Evolutionary conservation across 164 flowering plant genomes (phyloP).

Genomic region (Liriodendron chinense): DNA sequence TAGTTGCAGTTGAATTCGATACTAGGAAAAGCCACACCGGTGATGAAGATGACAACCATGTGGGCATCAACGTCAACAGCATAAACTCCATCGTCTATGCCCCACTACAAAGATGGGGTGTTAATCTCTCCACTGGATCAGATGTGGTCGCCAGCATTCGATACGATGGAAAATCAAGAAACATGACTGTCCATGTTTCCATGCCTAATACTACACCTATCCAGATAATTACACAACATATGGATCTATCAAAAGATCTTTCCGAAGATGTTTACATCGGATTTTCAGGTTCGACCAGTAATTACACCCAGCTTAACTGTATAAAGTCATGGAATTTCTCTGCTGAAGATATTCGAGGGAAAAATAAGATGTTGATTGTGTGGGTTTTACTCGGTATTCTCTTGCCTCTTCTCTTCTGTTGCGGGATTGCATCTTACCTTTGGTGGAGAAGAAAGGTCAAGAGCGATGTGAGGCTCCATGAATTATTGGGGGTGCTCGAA

Average conservation of each 20-base stretch:
- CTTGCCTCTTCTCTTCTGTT: conserved; percentile 5
- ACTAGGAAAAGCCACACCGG: conserved; percentile 11
- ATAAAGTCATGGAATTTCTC: conserved; percentile 41
- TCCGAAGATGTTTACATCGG: conserved; percentile 13
- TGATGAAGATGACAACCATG: conserved; percentile 21
- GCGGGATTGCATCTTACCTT: conserved; percentile 12
- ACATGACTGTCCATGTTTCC: conserved; percentile 20
- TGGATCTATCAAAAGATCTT: conserved; percentile 29
- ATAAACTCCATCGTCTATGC: not conserved
- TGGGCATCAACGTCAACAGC: conserved; percentile 29
- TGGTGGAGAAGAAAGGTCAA: conserved; percentile 6
- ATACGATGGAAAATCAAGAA: conserved; percentile 29
- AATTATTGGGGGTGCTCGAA: conserved; percentile 30
- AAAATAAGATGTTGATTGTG: not conserved
- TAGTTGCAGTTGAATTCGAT: conserved; percentile 35
- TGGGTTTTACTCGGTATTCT: conserved; percentile 34
- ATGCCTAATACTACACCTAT: conserved; percentile 2
- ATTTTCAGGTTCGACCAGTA: conserved; percentile 16
- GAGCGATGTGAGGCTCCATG: conserved; percentile 1
- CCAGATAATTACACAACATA: conserved; percentile 11
- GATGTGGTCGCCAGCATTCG: conserved; percentile 16
- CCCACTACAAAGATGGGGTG: conserved; percentile 16
- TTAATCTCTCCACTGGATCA: conserved; percentile 18
- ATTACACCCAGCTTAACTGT: conserved; percentile 31
- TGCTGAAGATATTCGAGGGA: conserved; percentile 13